phyloP scores from a whole-genome alignment of 305 asterid species.

The Fraxinus angustifolia region DNA sequence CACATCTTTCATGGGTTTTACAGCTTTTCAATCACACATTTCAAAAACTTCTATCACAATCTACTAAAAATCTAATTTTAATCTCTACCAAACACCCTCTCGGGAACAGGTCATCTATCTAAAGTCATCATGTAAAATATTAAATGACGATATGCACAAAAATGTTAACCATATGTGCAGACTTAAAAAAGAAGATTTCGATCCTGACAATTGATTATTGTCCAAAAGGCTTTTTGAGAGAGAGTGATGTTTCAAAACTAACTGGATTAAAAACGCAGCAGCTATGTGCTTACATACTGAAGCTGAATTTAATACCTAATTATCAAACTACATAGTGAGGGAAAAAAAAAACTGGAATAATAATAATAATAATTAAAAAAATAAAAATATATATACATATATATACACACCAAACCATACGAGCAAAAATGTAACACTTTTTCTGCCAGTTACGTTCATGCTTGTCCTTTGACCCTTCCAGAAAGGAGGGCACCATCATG shows the following conservation, averaged over 20 bases:
- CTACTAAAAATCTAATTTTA: too few species aligned
- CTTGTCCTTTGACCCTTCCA: not conserved
- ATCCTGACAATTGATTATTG: not conserved
- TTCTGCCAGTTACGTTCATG: not conserved
- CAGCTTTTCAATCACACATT: too few species aligned
- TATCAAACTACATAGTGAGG: not conserved
- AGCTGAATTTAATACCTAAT: not conserved
- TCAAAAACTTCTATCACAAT: too few species aligned
- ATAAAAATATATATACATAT: not conserved
- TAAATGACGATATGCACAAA: not conserved
- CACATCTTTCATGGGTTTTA: too few species aligned
- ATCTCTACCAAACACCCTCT: too few species aligned
- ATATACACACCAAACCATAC: not conserved
- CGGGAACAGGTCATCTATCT: not conserved
- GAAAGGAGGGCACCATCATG: not conserved
- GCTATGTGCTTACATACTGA: not conserved
- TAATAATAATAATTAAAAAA: not conserved
- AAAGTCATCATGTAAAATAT: not conserved
- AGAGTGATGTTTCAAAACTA: not conserved
- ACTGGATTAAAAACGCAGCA: not conserved
- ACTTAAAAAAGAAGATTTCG: not conserved
- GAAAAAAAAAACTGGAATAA: not conserved
- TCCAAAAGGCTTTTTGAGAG: not conserved
- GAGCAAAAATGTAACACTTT: constrained; percentile 1
- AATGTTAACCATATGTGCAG: not conserved